Evolutionary conservation across 1,139 yeast species (phyloP), one percentile per base, ranked within the genome.

Genomic region (Scheffersomyces parashehatae): DNA sequence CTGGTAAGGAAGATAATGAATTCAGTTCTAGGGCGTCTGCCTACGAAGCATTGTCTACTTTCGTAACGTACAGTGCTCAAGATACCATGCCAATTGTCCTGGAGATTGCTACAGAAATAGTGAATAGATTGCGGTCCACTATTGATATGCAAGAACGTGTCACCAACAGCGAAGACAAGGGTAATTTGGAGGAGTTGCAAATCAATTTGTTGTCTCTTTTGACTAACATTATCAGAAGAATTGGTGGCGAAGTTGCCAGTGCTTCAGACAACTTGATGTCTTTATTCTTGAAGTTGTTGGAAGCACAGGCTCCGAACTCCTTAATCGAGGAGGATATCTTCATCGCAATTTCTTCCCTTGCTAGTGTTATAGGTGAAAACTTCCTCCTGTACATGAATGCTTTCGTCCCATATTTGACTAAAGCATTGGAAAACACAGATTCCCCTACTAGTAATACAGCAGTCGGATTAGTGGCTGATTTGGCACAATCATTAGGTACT

Each of bases 381-480:
- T 93, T 93, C 63, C 75, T 77, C 54, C 81, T 81, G 56, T 93
- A 89, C 64, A 82, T 91, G 83, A 84, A 80, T 46, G 79, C 86
- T 3, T 88, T 93, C 62, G 73, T 88, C 50, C 98, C 98, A 42
- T 90, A 75, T 62, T 75, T 93, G 62, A 81, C 83, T 15, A 76
- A 77, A 49, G 96, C 96, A 0, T 75, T 93, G 52, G 80, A 82
- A 56, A 91, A 89, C 64, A 82, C 88, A 9, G 96, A 89, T 39
- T 81, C 90, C 7, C 88, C 91, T 36, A 83, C 90, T 16, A 84
- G 96, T 55, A 80, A 79, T 51, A 88, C 96, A 11, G 96, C 98
- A 3, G 89, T 93, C 47, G 98, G 99, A 4, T 78, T 95, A 46
- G 91, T 93, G 47, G 97, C 97, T n/a, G 99, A 93, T 67, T 85